Evolutionary conservation across 202 grass and related monocot genomes (phyloP).

Genomic region (Eragrostis tef): DNA sequence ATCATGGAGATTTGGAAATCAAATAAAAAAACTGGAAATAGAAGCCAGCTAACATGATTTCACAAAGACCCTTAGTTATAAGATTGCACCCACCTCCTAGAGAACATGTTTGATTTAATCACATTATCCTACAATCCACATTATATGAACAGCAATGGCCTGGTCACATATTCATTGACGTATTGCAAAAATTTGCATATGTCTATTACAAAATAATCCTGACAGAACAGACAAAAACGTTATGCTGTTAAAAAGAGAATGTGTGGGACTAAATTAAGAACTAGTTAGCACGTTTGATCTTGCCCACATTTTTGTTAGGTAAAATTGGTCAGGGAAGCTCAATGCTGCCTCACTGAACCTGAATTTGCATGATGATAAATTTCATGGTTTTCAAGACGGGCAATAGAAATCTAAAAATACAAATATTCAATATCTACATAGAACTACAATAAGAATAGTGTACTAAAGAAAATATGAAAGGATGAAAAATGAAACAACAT

Average conservation of each 20-base stretch:
- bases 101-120: not conserved
- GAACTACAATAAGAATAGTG: conserved; percentile 8
- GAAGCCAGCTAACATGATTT: not conserved
- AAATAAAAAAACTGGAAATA: not conserved
- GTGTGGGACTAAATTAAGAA: not conserved
- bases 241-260: not conserved
- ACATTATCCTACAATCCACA: conserved; percentile 5
- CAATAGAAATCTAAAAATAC: not conserved
- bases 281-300: not conserved
- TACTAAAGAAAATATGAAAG: not conserved
- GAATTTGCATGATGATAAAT: conserved; percentile 4
- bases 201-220: not conserved
- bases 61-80: not conserved
- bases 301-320: not conserved
- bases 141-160: conserved; percentile 4
- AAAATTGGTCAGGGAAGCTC: not conserved
- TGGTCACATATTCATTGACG: not conserved
- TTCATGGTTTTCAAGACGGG: not conserved
- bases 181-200: not conserved
- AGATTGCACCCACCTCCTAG: not conserved
- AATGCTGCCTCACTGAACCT: not conserved
- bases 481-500: not conserved
- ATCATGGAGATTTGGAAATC: not conserved
- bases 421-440: conserved; percentile 23
- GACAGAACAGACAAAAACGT: not conserved